Evolutionary conservation across 2,329 filamentous ascomycete genomes (phyloP), one percentile per base, ranked within the genome.

Genomic region (Fusarium sp.): DNA sequence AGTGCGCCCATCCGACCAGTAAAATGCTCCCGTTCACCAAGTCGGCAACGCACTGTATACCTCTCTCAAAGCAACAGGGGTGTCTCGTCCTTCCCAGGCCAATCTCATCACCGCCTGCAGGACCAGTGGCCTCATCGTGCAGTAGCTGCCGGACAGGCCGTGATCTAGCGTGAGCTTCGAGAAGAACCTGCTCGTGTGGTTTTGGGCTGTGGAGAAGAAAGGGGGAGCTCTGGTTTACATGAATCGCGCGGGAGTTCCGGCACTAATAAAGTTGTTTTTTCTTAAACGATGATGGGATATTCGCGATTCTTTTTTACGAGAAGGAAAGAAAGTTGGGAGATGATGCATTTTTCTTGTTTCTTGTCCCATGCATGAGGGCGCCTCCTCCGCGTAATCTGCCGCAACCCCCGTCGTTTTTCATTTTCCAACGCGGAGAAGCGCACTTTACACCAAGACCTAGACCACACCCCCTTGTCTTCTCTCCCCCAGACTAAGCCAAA

Each of bases 121-220:
- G 57, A 58, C 53, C 22, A 64, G 64, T 74, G 67, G 71, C 57
- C 71, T 76, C 73, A 71, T 78, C 70, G 73, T 78, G 74, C 76
- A 78, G 76, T 78, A 78, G 76, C 60, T 76, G 76, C 76, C 76
- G 76, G 76, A 20, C 69, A 55, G 71, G 60, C 76, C 76, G 75
- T 71, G 63, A 44, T 56, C 65, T 77, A 72, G 73, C 60, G 57
- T 55, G 46, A 38, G 66, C 67, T 78, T 78, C 76, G 67, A 73
- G 76, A 78, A 78, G 74, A 29, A 69, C 64, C 51, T 66, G 67
- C 69, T 73, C 74, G 59, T 72, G 66, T 72, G 70, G 70, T 72
- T 70, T 33, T 16, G 12, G 10, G 14, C 7, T 17, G 46, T 49
- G 58, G 64, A 62, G 46, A 17, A 29, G 35, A 31, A 24, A 33